Base-by-base conservation (phyloP, 1,284 basidiomycete species). In the Sporisorium scitamineum region DNA sequence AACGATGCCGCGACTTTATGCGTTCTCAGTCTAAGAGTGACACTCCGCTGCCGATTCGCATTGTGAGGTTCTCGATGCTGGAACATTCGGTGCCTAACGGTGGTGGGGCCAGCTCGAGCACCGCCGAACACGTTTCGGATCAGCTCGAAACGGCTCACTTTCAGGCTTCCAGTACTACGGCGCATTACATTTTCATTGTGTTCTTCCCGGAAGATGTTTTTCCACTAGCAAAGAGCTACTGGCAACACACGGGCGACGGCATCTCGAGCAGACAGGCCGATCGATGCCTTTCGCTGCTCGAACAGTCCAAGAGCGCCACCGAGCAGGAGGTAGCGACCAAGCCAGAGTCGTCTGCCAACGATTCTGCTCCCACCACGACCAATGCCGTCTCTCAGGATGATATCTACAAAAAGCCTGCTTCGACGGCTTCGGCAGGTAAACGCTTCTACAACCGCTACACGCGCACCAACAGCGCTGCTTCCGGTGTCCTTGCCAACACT, bases 211-310 rank as follows among this genome's bases (percentile, higher is more conserved):
- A 91, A 5, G 87, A 88, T 14, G 88, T 90, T n/a, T 92, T 90
- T 78, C 83, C 89, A 0, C 84, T 92, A 5, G 94, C 93, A 14
- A 97, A 94, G 86, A 90, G 94, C 83, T 97, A 95, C 85, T 97
- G 96, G 95, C 95, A 98, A 81, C 95, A 98, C 83, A 92, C 93
- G 0, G 96, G 96, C 0, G 88, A 93, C 72, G 95, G 95, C 0
- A 92, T 99, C 55, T 94, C 92, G 1, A 95, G 93, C 71, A 91
- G 96, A 22, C 87, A 92, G 37, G 95, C 95, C 1, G 94, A 96
- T 62, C 88, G 90, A 55, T 94, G 92, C 78, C 88, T 98, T 24
- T 64, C 70, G 6, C 60, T 82, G 20, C 61, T 84, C 14, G 80
- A 77, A 20, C 67, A 80, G 61, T 74, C 64, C 48, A 70, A 61